Percentiles rank a stretch among this genome's conserved stretches.
These are phyloP conservation scores for Amphichorda felina DNA, from an alignment of 2,329 filamentous ascomycete genomes.

Conservation along the genomic window DNA sequence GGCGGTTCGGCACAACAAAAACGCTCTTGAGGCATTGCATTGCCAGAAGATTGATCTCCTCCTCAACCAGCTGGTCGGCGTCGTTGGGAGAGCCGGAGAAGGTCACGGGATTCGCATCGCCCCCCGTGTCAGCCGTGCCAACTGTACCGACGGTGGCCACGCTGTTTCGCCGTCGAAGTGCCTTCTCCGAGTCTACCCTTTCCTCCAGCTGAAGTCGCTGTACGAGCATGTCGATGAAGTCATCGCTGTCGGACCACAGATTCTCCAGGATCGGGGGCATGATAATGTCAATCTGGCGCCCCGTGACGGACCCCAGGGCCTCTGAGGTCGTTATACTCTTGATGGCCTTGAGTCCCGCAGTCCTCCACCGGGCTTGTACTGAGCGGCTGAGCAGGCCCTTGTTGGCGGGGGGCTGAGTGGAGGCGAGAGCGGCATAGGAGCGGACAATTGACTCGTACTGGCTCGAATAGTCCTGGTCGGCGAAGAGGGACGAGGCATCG, in stretches of 20 bases:
- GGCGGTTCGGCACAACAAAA: slow-evolving; percentile 69
- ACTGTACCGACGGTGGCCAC: slow-evolving; percentile 64
- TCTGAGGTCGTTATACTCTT: slow-evolving; percentile 73
- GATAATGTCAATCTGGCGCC: slow-evolving; percentile 64
- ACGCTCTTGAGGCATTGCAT: slow-evolving; percentile 79
- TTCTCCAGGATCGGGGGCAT: slow-evolving; percentile 83
- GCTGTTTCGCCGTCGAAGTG: slow-evolving; percentile 60
- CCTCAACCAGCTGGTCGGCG: slow-evolving; percentile 79
- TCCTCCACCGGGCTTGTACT: slow-evolving; percentile 67
- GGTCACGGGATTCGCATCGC: slow-evolving; percentile 55
- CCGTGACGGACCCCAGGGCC: slow-evolving; percentile 61
- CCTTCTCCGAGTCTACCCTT: slow-evolving; percentile 52
- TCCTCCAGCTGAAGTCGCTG: slow-evolving; percentile 57
- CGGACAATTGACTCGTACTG: slow-evolving; percentile 76
- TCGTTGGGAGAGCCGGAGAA: slow-evolving; percentile 75
- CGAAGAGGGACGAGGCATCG: slow-evolving; percentile 73
- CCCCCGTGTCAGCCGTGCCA: slow-evolving; percentile 51
- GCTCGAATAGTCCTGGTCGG: slow-evolving; percentile 70
- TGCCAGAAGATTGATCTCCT: slow-evolving; percentile 76
- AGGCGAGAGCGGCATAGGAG: slow-evolving; percentile 70
- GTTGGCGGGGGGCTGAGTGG: slow-evolving; percentile 44
- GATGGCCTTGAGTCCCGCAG: slow-evolving; percentile 64
- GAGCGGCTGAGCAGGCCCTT: slow-evolving; percentile 54
- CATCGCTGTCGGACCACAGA: slow-evolving; percentile 62
- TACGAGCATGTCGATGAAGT: slow-evolving; percentile 57